Conservation (phyloP, 179 eudicot genomes). For the Camellia oleifera region DNA sequence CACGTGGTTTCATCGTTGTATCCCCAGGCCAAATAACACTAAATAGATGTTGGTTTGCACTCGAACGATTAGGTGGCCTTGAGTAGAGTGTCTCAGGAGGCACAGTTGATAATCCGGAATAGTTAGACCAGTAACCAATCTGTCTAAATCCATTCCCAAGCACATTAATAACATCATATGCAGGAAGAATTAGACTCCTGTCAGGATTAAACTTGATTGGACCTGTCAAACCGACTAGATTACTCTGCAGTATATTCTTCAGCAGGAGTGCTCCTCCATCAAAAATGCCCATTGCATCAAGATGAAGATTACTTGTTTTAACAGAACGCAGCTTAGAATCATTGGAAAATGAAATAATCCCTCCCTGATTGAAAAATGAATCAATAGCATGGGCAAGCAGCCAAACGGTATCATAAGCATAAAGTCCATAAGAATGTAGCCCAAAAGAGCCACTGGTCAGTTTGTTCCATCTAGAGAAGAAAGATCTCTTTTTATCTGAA, state of each 20-base stretch:
- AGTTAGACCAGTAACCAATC: constrained; percentile 87
- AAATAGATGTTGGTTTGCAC: constrained; percentile 46
- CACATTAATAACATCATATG: constrained; percentile 80
- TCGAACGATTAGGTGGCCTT: constrained; percentile 55
- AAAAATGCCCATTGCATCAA: constrained; percentile 61
- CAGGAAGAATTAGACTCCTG: constrained; percentile 51
- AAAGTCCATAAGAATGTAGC: constrained; percentile 67
- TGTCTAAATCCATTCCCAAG: constrained; percentile 70
- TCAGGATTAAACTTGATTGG: constrained; percentile 58
- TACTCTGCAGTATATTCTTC: constrained; percentile 48
- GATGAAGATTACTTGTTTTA: constrained; percentile 42
- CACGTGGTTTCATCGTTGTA: constrained; percentile 63
- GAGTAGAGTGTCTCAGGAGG: constrained; percentile 69
- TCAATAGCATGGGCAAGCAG: constrained; percentile 79
- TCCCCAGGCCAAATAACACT: constrained; percentile 91
- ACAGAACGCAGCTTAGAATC: constrained; percentile 36
- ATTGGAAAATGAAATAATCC: constrained; percentile 63
- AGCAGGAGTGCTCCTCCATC: constrained; percentile 66
- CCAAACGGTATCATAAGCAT: constrained; percentile 87
- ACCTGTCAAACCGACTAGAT: constrained; percentile 75
- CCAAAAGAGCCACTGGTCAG: constrained; percentile 54
- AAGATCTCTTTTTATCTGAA: constrained; percentile 42
- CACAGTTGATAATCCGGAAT: constrained; percentile 65
- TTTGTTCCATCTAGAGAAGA: constrained; percentile 53
- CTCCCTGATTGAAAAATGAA: constrained; percentile 66